These are phyloP conservation scores for Wickerhamiella kurtzmanii DNA, from an alignment of 805 yeast species.

Conservation along the genomic window DNA sequence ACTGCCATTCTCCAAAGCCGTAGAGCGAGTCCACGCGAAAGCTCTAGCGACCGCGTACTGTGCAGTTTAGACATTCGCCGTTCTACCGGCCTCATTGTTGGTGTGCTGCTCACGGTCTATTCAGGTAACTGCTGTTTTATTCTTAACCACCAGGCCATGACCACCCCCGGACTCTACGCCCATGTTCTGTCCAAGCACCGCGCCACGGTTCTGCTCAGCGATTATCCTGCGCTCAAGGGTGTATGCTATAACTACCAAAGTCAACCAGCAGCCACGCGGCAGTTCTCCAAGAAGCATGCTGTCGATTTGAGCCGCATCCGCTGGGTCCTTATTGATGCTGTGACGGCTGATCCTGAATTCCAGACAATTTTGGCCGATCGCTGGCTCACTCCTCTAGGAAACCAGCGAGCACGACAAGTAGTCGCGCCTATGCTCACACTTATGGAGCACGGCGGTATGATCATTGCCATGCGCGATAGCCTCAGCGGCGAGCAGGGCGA, in stretches of 20 bases:
- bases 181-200: slow-evolving; percentile 55
- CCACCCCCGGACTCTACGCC: slow-evolving; percentile 77
- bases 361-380: slow-evolving; percentile 77
- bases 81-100: slow-evolving; percentile 76
- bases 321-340: slow-evolving; percentile 83
- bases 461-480: slow-evolving; percentile 86
- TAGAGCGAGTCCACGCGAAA: not conserved
- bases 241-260: slow-evolving; percentile 89
- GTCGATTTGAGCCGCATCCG: slow-evolving; percentile 68
- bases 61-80: slow-evolving; percentile 57
- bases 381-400: slow-evolving; percentile 84
- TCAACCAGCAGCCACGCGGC: slow-evolving; percentile 71
- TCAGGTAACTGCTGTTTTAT: slow-evolving; percentile 73
- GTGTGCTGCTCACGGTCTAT: slow-evolving; percentile 66
- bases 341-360: slow-evolving; percentile 86
- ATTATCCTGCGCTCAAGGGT: slow-evolving; percentile 75
- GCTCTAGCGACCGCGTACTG: slow-evolving; percentile 35
- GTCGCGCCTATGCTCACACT: slow-evolving; percentile 81
- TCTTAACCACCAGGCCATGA: slow-evolving; percentile 62
- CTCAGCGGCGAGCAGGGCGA: slow-evolving; percentile 49
- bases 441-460: slow-evolving; percentile 93
- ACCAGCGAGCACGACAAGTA: slow-evolving; percentile 56
- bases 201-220: slow-evolving; percentile 67
- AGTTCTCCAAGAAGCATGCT: slow-evolving; percentile 57
- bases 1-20: slow-evolving; percentile 44